Evolutionary conservation across 495 filamentous ascomycete species (phyloP), one percentile per base, ranked within the genome.

Genomic region (Trichoderma erinaceum): DNA sequence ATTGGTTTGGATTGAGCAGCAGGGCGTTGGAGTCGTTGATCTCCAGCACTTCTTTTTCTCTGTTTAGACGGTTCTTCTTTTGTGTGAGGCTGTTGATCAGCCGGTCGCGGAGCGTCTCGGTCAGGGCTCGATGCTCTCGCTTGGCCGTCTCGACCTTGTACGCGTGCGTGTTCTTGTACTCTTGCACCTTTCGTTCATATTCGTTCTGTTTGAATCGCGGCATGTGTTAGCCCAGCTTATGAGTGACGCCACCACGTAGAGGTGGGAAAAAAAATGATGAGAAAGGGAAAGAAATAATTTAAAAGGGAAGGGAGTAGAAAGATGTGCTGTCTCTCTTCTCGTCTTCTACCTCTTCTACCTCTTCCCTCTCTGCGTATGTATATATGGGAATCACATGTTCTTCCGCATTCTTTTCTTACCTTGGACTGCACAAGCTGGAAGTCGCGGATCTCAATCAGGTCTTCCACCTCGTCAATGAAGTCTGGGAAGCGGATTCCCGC

Each of bases 1-100:
- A 97, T 74, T 99, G 95, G 70, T 89, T 94, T 16, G 96, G 93
- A 72, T 98, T 92, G 8, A 97, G 85, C 41, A 97, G 87, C 6
- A 96, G 85, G 15, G 95, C 91, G 71, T 90, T 96, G 68, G 86
- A 89, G 72, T 98, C 96, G 16, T 89, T 86, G 44, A 97, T 91
- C 70, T 98, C 95, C 44, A 96, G 71, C 78, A 79, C 79, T 70
- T 98, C 96, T 74, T 96, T 97, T 71, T 99, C 95, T 68, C 89
- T 88, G 72, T 89, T 85, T 48, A 99, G 80, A 56, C 90, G 85
- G 65, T 84, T 83, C 66, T 91, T 90, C 73, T 93, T 94, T 41
- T 86, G 82, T 16, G 85, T 88, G 65, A 98, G 85, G 21, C 81
- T 86, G 70, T 93, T 88, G 71, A 91, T 87, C 50, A 98, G 83